phyloP scores from a whole-genome alignment of 805 yeast genomes.

The Candida berthetii region DNA sequence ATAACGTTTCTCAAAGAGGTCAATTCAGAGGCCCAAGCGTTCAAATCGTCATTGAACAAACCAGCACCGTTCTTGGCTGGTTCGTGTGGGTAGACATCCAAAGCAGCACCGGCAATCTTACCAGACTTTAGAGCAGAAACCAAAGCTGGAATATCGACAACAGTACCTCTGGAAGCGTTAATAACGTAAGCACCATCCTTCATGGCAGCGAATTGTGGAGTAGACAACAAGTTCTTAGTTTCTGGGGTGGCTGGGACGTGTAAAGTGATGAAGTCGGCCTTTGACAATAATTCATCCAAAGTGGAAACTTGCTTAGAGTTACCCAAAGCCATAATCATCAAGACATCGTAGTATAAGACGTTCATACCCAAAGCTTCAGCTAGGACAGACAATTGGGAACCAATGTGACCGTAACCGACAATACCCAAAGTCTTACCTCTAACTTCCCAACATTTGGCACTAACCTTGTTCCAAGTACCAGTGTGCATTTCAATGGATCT shows the following conservation, averaged over 20 bases:
- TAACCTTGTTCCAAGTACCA: conserved; percentile 97
- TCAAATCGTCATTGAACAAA: conserved; percentile 65
- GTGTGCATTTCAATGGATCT: conserved; percentile 93
- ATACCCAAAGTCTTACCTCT: conserved; percentile 98
- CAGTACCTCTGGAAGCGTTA: conserved; percentile 97
- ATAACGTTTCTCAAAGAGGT: conserved; percentile 80
- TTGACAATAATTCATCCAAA: conserved; percentile 71
- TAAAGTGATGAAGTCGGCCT: conserved; percentile 83
- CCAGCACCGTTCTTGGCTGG: conserved; percentile 95
- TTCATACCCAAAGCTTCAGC: conserved; percentile 99
- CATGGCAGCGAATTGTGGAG: conserved; percentile 93
- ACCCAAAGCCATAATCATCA: conserved; percentile 94
- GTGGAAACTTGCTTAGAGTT: conserved; percentile 90
- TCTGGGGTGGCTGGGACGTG: conserved; percentile 96
- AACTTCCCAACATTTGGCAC: conserved; percentile 95
- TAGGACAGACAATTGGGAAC: conserved; percentile 91
- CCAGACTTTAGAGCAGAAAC: conserved; percentile 89
- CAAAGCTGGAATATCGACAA: conserved; percentile 92
- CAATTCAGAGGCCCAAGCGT: conserved; percentile 80
- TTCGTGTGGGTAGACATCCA: conserved; percentile 95
- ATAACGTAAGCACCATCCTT: conserved; percentile 91
- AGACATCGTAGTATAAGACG: conserved; percentile 86
- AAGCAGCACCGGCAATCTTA: conserved; percentile 93
- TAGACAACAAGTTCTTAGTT: conserved; percentile 82
- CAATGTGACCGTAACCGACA: conserved; percentile 97